Evolutionary conservation across 805 yeast species (phyloP).

Genomic region (Vanderwaltozyma yarrowii): DNA sequence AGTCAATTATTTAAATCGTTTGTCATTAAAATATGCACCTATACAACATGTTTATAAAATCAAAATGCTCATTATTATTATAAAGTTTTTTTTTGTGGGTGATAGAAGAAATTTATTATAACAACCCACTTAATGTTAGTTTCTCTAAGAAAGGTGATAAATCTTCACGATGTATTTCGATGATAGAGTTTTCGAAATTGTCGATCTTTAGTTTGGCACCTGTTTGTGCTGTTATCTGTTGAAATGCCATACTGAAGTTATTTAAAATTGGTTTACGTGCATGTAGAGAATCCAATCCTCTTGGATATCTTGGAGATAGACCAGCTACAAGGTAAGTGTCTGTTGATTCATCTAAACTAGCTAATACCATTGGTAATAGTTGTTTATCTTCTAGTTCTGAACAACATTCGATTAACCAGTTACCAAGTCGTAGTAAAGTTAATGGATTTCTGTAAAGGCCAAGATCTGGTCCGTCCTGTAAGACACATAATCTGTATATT

Average conservation of each 20-base stretch:
- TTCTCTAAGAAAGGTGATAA: constrained; percentile 78
- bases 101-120: too few species aligned
- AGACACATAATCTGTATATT: constrained; percentile 73
- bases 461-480: constrained; percentile 82
- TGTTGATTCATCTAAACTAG: constrained; percentile 61
- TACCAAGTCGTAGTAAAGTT: constrained; percentile 71
- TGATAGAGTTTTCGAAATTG: constrained; percentile 88
- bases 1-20: too few species aligned
- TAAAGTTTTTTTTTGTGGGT: too few species aligned
- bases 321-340: constrained; percentile 85
- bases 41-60: too few species aligned
- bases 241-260: constrained; percentile 85
- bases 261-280: constrained; percentile 46
- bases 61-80: too few species aligned
- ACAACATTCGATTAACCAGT: constrained; percentile 85
- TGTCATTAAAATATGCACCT: too few species aligned
- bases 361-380: constrained; percentile 73
- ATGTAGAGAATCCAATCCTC: constrained; percentile 30
- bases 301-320: constrained; percentile 70
- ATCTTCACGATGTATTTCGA: constrained; percentile 83
- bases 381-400: constrained; percentile 61
- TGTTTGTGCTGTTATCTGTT: constrained; percentile 70
- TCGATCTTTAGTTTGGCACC: constrained; percentile 88
- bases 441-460: constrained; percentile 76
- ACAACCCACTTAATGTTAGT: constrained; percentile 62